Evolutionary conservation across 345 rosid genomes (phyloP).

Genomic region (Zanthoxylum bungeanum): DNA sequence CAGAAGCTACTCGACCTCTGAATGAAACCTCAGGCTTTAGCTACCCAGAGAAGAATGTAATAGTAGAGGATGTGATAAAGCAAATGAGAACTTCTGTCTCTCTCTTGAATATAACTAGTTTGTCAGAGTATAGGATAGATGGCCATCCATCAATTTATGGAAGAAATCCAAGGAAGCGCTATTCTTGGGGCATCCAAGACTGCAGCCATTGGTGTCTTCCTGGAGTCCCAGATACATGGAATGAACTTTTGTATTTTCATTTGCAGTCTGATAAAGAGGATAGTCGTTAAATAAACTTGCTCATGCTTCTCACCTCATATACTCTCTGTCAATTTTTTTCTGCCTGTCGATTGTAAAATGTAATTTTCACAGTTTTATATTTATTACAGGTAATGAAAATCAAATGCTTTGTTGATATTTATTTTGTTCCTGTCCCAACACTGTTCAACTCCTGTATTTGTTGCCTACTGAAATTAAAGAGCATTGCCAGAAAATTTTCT

Average conservation of each 20-base stretch:
- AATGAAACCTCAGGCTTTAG: conserved; percentile 29
- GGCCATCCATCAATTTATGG: conserved; percentile 80
- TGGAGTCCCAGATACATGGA: conserved; percentile 91
- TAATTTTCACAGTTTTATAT: no score
- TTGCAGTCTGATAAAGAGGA: conserved; percentile 32
- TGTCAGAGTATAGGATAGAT: conserved; percentile 63
- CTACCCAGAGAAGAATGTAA: conserved; percentile 45
- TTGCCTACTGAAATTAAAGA: neutral
- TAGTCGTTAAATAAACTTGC: neutral
- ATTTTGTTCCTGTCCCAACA: no score
- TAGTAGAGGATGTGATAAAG: conserved; percentile 49
- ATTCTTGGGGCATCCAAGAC: conserved; percentile 50
- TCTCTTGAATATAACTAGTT: conserved; percentile 53
- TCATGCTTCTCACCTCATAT: neutral
- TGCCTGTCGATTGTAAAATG: conserved; percentile 3
- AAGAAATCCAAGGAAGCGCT: conserved; percentile 35
- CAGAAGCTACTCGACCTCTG: conserved; percentile 59
- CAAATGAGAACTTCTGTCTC: conserved; percentile 74
- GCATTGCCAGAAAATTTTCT: neutral
- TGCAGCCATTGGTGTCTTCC: conserved; percentile 99
- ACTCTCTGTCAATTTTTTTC: conserved; percentile 19
- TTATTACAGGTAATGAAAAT: no score
- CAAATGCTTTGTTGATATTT: neutral
- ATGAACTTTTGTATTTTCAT: conserved; percentile 62
- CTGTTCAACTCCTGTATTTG: neutral